Base-by-base conservation (phyloP, 1,139 yeast species). In the Yamadazyma atmosphaerica region DNA sequence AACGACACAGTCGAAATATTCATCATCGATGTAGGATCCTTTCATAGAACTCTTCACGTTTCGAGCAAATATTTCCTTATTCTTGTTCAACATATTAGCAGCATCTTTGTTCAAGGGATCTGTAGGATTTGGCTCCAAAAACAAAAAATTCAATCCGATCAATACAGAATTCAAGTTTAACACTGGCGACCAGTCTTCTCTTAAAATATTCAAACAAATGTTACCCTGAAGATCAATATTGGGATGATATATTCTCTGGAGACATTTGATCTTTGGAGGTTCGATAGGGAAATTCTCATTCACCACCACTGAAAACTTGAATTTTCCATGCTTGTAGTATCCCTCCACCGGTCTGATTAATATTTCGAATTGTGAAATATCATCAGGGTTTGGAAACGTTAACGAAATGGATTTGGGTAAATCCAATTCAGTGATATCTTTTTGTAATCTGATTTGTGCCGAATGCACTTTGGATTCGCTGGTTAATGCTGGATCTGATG, bases 121-220 rank as follows among this genome's bases (percentile, higher is more conserved):
- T 43, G 81, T 82, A 1, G 95, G 84, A 58, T 89, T 90, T 11
- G 97, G 97, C 53, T 90, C 97, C 44, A 88, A 68, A 52, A 92
- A 88, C 47, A 92, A 71, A 56, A 85, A 89, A 55, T 89, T 80
- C 44, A 92, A 71, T 0, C 98, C 98, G 36, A 90, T 83, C 48
- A 90, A 72, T 16, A 92, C 81, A 4, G 92, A 74, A 57, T 85
- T 88, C 55, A 92, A 68, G 46, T 84, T 86, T 50, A 92, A 72
- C 2, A 89, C 96, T 0, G 98, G 98, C 24, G 92, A 82, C 98
- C 98, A 92, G 60, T 90, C 98, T 60, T 89, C 96, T 47, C 98
- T 69, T 44, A 92, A 68, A 32, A 92, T 89, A 58, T 92, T 90
- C 43, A 92, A 72, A 56, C 98, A 92, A 18, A 92, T 86, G 55